phyloP scores from a whole-genome alignment of 2,329 filamentous ascomycete species.

The Trichoderma sp. region DNA sequence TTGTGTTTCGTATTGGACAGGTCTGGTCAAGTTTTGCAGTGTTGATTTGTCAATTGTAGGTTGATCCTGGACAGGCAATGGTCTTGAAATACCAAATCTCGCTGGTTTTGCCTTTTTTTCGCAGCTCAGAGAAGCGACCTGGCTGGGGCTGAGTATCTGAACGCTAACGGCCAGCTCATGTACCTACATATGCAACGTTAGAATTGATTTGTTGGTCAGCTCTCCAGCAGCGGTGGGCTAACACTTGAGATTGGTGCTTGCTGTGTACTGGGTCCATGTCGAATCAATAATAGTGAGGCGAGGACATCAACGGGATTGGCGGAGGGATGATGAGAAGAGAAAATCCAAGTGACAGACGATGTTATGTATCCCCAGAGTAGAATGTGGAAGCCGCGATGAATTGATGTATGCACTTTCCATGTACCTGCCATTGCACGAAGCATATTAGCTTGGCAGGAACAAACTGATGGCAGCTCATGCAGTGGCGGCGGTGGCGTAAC shows the following conservation, averaged over 20 bases:
- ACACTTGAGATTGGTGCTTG: neutral
- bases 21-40: neutral
- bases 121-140: neutral
- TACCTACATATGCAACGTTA: neutral
- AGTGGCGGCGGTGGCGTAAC: slow-evolving; percentile 11
- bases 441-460: neutral
- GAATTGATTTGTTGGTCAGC: neutral
- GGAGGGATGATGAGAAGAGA: neutral
- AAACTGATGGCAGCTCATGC: neutral
- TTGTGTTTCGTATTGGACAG: neutral
- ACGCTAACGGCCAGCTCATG: neutral
- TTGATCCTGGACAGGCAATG: neutral
- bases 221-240: neutral
- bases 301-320: neutral
- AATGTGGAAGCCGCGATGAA: neutral
- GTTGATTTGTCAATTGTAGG: neutral
- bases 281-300: neutral
- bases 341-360: neutral
- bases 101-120: neutral
- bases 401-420: neutral
- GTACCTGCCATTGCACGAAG: neutral
- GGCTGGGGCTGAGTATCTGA: neutral
- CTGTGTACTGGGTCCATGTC: neutral
- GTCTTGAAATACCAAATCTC: neutral
- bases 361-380: neutral